Percentiles rank a stretch among this genome's conserved stretches.
Conservation (phyloP, 768 basidiomycete species). For the Panaeolus papilionaceus region DNA sequence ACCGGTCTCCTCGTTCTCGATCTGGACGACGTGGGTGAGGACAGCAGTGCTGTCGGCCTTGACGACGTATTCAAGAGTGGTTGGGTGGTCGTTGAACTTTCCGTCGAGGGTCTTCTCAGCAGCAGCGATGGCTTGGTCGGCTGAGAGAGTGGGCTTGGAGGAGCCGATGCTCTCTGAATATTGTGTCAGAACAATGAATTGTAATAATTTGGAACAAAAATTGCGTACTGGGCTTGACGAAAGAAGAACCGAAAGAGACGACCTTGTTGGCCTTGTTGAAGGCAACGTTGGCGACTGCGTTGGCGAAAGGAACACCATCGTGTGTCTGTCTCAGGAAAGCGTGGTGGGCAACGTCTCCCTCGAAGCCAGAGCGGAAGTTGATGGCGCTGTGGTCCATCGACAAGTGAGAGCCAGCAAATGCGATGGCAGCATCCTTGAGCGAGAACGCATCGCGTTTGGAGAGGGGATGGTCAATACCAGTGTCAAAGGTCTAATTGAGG, state of each 20-base stretch:
- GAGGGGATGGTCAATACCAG: constrained; percentile 29
- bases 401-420: constrained; percentile 28
- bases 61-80: constrained; percentile 48
- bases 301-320: constrained; percentile 42
- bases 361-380: constrained; percentile 23
- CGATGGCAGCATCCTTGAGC: constrained; percentile 27
- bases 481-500: constrained; percentile 21
- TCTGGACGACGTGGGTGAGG: constrained; percentile 46
- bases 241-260: constrained; percentile 40
- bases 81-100: constrained; percentile 45
- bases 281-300: constrained; percentile 46
- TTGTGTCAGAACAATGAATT: constrained; percentile 9
- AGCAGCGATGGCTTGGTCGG: constrained; percentile 40
- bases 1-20: constrained; percentile 39
- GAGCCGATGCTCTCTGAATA: constrained; percentile 35
- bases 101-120: constrained; percentile 47
- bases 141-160: constrained; percentile 42
- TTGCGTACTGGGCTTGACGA: constrained; percentile 39
- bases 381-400: constrained; percentile 23
- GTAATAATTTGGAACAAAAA: constrained; percentile 22
- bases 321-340: constrained; percentile 35
- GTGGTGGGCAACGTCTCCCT: constrained; percentile 18
- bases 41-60: constrained; percentile 43
- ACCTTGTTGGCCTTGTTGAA: constrained; percentile 40
- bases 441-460: constrained; percentile 27